Base-by-base conservation (phyloP, 2,329 filamentous ascomycete genomes). In the Ophiostoma tasmaniense region DNA sequence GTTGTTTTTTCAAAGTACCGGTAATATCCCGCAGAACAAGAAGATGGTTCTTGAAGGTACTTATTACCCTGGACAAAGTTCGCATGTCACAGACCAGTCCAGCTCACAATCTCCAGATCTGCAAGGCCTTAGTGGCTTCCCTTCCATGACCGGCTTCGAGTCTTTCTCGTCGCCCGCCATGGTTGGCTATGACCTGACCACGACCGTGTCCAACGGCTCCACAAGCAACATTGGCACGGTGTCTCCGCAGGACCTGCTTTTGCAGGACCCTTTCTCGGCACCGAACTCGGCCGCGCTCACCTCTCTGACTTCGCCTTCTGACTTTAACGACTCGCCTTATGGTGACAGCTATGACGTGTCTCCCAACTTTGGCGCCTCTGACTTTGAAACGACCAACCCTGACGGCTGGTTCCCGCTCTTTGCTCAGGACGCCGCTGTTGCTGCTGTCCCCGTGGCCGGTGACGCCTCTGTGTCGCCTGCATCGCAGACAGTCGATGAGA, bases 221-320 rank as follows among this genome's bases (percentile, higher is more conserved):
- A 79, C 79, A 37, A 82, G 81, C 76, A 84, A 87, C 76, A 76
- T 87, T 76, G 86, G 84, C 74, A 97, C 93, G 59, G 86, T 97
- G 71, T 97, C 93, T 71, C 93, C 93, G 25, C 89, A 91, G 78
- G 92, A 97, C 75, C 83, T 96, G 73, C 80, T 90, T 73, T 82
- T 93, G 74, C 86, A 87, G 73, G 87, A 91, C 75, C 82, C 85
- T 70, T 87, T 87, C 75, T 96, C 92, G 71, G 87, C 92, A 50
- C 93, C 93, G 37, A 91, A 91, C 76, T 96, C 93, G 1, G 85
- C 89, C 64, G 88, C 91, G 42, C 87, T 95, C 76, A 96, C 93
- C 45, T 88, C 92, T 72, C 76, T 97, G 78, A 96, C 92, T 69
- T 95, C 93, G 71, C 93, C 93, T 62, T 91, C 90, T n/a, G 83